These are phyloP conservation scores for Chaetomiaceae sp. DNA, from an alignment of 2,329 filamentous ascomycete genomes.

Conservation along the genomic window DNA sequence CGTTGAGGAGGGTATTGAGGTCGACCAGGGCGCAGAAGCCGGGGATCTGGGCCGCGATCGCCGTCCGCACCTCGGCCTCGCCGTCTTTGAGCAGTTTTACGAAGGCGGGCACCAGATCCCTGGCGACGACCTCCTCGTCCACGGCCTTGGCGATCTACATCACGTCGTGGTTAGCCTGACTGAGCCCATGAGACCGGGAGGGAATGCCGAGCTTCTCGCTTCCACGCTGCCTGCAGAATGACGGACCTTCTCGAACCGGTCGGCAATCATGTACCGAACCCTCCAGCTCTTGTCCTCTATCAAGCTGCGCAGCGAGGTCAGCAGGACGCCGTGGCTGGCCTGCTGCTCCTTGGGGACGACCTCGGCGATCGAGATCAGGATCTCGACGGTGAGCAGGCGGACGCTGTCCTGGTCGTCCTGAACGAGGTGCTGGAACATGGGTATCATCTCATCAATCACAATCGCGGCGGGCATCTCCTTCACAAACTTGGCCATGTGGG, in stretches of 20 bases:
- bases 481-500: constrained; percentile 94
- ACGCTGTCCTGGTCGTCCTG: constrained; percentile 98
- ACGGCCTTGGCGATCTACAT: constrained; percentile 91
- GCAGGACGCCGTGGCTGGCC: constrained; percentile 85
- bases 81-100: constrained; percentile 97
- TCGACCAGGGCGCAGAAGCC: constrained; percentile 92
- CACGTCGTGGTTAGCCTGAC: constrained; percentile 21
- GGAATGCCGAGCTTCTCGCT: too few species aligned
- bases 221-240: not conserved
- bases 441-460: constrained; percentile 98
- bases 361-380: constrained; percentile 93
- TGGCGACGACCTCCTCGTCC: constrained; percentile 89
- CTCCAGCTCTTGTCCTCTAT: constrained; percentile 99
- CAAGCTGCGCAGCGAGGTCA: constrained; percentile 83
- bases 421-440: constrained; percentile 93
- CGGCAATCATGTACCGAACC: constrained; percentile 98
- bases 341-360: constrained; percentile 98
- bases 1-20: constrained; percentile 79
- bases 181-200: too few species aligned
- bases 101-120: constrained; percentile 93
- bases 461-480: constrained; percentile 91
- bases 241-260: constrained; percentile 89
- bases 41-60: constrained; percentile 94
- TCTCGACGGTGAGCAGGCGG: constrained; percentile 88
- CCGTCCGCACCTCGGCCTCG: constrained; percentile 94